These are phyloP conservation scores for Pseudocercospora eumusae DNA, from an alignment of 2,329 filamentous ascomycete species.

Conservation along the genomic window DNA sequence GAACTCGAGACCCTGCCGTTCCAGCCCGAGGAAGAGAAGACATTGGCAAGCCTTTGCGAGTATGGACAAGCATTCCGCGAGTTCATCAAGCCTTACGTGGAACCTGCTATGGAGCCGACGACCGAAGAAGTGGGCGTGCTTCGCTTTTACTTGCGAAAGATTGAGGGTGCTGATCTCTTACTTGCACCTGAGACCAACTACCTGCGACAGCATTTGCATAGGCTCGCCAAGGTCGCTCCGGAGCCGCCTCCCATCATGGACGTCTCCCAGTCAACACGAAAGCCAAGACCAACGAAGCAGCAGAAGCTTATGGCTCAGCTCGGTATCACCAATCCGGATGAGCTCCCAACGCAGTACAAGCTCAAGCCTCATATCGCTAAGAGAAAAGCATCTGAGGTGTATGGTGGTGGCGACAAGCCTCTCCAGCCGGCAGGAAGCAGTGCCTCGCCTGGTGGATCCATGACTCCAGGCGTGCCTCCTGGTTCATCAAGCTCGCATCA, in stretches of 20 bases:
- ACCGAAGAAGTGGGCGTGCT: constrained; percentile 85
- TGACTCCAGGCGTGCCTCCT: constrained; percentile 26
- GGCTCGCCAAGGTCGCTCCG: constrained; percentile 87
- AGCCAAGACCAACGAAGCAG: constrained; percentile 92
- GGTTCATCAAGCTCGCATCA: constrained; percentile 25
- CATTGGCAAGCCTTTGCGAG: constrained; percentile 81
- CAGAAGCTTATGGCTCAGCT: constrained; percentile 91
- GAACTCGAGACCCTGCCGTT: constrained; percentile 77
- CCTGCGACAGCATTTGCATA: constrained; percentile 92
- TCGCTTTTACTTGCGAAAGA: constrained; percentile 93
- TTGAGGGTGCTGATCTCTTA: constrained; percentile 93
- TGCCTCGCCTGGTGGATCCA: constrained; percentile 32
- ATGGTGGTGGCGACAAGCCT: constrained; percentile 27
- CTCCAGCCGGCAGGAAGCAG: constrained; percentile 37
- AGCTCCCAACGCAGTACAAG: constrained; percentile 79
- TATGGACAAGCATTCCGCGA: constrained; percentile 82
- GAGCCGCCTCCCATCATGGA: constrained; percentile 83
- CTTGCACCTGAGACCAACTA: constrained; percentile 95
- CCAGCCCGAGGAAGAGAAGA: constrained; percentile 90
- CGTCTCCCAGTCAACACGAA: constrained; percentile 85
- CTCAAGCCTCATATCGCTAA: constrained; percentile 74
- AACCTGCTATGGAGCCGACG: constrained; percentile 71
- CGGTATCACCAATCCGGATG: constrained; percentile 85
- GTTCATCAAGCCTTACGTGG: constrained; percentile 78
- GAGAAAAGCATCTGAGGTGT: constrained; percentile 56